Percentiles rank a stretch among this genome's conserved stretches.
Conservation (phyloP, 176 grass and related monocot species). For the Aegilops tauschii region DNA sequence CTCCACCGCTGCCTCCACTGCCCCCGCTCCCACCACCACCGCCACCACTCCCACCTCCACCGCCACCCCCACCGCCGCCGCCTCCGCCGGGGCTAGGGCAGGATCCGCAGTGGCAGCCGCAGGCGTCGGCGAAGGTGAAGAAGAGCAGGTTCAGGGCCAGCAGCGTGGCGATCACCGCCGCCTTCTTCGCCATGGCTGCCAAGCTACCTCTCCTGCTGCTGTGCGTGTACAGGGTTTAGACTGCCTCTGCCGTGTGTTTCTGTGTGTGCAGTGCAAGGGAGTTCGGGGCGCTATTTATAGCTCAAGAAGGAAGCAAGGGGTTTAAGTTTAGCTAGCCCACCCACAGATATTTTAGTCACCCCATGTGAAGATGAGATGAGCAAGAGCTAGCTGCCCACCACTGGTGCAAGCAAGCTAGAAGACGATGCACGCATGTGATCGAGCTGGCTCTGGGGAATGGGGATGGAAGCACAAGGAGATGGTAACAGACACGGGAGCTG, state of each 20-base stretch:
- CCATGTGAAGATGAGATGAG: not conserved
- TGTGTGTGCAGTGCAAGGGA: not conserved
- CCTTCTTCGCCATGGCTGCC: conserved; percentile 30
- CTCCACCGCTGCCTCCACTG: not conserved
- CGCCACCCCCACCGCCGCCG: not conserved
- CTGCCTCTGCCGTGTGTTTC: not conserved
- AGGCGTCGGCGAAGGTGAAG: conserved; percentile 53
- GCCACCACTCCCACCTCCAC: not conserved
- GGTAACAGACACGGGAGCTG: not conserved
- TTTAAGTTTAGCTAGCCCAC: not conserved
- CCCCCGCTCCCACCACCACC: not conserved
- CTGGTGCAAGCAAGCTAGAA: not conserved
- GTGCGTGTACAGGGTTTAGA: not conserved
- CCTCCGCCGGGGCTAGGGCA: conserved; percentile 34
- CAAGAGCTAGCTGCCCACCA: not conserved
- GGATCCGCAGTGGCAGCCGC: conserved; percentile 35
- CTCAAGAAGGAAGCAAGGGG: not conserved
- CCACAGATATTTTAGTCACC: not conserved
- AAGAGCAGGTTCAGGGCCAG: conserved; percentile 54
- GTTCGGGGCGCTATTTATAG: conserved; percentile 29
- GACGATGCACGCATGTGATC: not conserved
- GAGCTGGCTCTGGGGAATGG: not conserved
- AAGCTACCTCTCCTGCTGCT: not conserved
- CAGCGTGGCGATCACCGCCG: conserved; percentile 11
- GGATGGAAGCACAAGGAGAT: not conserved